Conservation (phyloP, 108 stramenopile genomes). For the Fragilaria radians region DNA sequence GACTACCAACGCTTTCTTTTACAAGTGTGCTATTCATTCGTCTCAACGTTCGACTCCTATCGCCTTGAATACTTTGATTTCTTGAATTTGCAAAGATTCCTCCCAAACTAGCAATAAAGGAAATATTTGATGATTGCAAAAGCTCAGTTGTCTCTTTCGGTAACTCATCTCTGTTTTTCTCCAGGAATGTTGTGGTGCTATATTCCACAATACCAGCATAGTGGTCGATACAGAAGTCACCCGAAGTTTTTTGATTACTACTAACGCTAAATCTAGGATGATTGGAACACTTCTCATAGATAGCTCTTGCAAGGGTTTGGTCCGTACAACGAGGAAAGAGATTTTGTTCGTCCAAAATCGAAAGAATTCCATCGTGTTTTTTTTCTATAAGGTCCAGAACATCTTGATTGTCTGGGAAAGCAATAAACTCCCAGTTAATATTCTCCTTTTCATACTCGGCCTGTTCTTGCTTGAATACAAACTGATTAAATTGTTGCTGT, state of each 20-base stretch:
- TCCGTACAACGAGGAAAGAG: slow-evolving; percentile 50
- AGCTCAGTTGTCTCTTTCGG: slow-evolving; percentile 82
- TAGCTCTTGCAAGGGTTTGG: slow-evolving; percentile 38
- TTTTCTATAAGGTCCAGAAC: slow-evolving; percentile 86
- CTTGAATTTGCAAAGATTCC: slow-evolving; percentile 10
- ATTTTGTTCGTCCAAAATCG: slow-evolving; percentile 74
- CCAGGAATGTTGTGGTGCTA: slow-evolving; percentile 62
- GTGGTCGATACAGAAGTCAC: slow-evolving; percentile 76
- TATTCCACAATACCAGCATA: slow-evolving; percentile 88
- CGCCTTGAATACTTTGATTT: slow-evolving; percentile 12
- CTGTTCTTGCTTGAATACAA: slow-evolving; percentile 86
- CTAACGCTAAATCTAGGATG: slow-evolving; percentile 41
- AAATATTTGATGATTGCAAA: slow-evolving; percentile 38
- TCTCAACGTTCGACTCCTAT: slow-evolving; percentile 9
- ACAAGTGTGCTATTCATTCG: slow-evolving; percentile 31
- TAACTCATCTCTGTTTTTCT: slow-evolving; percentile 90
- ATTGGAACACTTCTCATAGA: slow-evolving; percentile 52
- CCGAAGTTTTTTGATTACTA: slow-evolving; percentile 44
- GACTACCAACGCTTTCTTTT: slow-evolving; percentile 55
- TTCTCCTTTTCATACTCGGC: slow-evolving; percentile 74
- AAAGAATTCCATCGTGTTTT: slow-evolving; percentile 61
- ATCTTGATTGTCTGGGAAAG: slow-evolving; percentile 90
- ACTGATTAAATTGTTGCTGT: slow-evolving; percentile 89
- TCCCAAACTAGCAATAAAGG: slow-evolving; percentile 38
- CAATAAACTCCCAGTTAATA: slow-evolving; percentile 84